Evolutionary conservation across 1,284 basidiomycete species (phyloP).

Genomic region (Ceratobasidium papillatum): DNA sequence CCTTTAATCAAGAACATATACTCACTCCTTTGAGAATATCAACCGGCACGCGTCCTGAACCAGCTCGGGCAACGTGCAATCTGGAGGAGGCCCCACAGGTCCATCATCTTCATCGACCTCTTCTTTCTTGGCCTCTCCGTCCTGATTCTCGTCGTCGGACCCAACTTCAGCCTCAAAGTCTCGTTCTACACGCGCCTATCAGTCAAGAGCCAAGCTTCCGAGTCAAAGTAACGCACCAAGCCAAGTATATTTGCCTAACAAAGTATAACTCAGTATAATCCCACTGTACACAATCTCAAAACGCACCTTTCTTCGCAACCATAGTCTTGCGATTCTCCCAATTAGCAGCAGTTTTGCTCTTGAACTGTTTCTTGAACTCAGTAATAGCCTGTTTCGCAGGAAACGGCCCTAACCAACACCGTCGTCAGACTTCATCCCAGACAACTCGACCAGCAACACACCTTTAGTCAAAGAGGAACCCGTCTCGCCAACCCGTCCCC

Average conservation of each 20-base stretch:
- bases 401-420: slow-evolving; percentile 53
- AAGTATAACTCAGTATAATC: neutral
- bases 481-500: slow-evolving; percentile 67
- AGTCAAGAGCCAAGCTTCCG: slow-evolving; percentile 12
- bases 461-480: slow-evolving; percentile 64
- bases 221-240: slow-evolving; percentile 55
- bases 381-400: slow-evolving; percentile 53
- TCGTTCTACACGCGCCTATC: slow-evolving; percentile 55
- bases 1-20: neutral
- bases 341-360: slow-evolving; percentile 59
- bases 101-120: slow-evolving; percentile 45
- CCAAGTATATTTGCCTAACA: slow-evolving; percentile 65
- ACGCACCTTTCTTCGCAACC: slow-evolving; percentile 62
- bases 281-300: neutral
- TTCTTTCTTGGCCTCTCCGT: slow-evolving; percentile 56
- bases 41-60: slow-evolving; percentile 36
- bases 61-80: slow-evolving; percentile 60
- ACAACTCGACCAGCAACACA: slow-evolving; percentile 44
- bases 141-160: slow-evolving; percentile 46
- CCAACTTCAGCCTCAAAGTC: slow-evolving; percentile 54
- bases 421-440: neutral
- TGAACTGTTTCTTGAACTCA: slow-evolving; percentile 71
- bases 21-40: slow-evolving; percentile 56
- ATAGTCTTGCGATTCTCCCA: slow-evolving; percentile 67
- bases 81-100: slow-evolving; percentile 56